Percentiles rank a stretch among this genome's conserved stretches.
These are phyloP conservation scores for Kuraishia floccosa DNA, from an alignment of 805 yeast species.

Conservation along the genomic window DNA sequence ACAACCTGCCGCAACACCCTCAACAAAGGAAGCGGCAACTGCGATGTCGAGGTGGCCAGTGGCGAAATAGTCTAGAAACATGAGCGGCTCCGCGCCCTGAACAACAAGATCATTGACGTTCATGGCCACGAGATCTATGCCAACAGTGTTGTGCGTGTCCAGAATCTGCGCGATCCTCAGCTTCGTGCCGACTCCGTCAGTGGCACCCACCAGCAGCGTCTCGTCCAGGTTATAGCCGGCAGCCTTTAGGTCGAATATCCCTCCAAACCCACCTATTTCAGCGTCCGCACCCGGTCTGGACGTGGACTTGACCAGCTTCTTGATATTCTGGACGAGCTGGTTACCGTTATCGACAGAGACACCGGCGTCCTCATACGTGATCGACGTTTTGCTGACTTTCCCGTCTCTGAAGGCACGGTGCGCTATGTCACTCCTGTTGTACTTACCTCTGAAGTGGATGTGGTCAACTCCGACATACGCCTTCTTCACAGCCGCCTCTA, in stretches of 20 bases:
- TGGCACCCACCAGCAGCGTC: slow-evolving; percentile 88
- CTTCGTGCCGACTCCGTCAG: slow-evolving; percentile 99
- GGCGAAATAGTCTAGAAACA: slow-evolving; percentile 94
- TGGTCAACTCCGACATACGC: slow-evolving; percentile 81
- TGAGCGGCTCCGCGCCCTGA: slow-evolving; percentile 97
- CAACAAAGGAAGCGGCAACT: slow-evolving; percentile 79
- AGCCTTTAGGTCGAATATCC: slow-evolving; percentile 78
- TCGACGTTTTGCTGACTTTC: slow-evolving; percentile 20
- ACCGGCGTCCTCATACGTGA: slow-evolving; percentile 94
- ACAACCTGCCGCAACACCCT: slow-evolving; percentile 97
- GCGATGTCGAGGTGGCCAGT: slow-evolving; percentile 81
- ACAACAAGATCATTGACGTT: slow-evolving; percentile 96
- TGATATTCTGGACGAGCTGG: slow-evolving; percentile 78
- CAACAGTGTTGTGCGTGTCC: slow-evolving; percentile 91
- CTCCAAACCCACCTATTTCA: slow-evolving; percentile 98
- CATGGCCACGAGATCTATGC: slow-evolving; percentile 98
- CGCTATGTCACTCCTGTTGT: slow-evolving; percentile 89
- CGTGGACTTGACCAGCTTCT: slow-evolving; percentile 83
- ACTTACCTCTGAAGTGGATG: slow-evolving; percentile 63
- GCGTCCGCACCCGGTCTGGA: slow-evolving; percentile 95
- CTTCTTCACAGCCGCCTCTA: slow-evolving; percentile 70
- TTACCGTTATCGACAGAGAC: slow-evolving; percentile 97
- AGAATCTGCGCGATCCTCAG: slow-evolving; percentile 87
- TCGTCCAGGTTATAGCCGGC: slow-evolving; percentile 76
- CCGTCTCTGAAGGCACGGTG: slow-evolving; percentile 80